These are phyloP conservation scores for Lepraria neglecta DNA, from an alignment of 495 filamentous ascomycete species.

Conservation along the genomic window DNA sequence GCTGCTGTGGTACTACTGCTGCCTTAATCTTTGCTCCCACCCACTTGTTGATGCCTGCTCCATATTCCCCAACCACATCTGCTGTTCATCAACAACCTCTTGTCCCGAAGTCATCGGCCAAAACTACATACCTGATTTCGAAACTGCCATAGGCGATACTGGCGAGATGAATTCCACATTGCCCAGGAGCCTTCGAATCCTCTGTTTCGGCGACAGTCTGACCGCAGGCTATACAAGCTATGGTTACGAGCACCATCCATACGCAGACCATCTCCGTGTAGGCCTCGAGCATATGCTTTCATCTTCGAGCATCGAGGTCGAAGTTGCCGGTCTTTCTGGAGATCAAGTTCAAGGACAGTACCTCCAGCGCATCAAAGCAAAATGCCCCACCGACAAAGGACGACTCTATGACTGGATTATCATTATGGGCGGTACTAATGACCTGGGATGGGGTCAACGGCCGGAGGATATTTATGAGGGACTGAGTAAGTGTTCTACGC, in stretches of 20 bases:
- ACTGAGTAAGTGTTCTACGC: constrained; percentile 33
- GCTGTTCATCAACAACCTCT: constrained; percentile 14
- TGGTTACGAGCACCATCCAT: constrained; percentile 46
- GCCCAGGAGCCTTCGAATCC: constrained; percentile 34
- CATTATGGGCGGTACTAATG: constrained; percentile 56
- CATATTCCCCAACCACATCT: constrained; percentile 14
- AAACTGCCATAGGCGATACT: constrained; percentile 8
- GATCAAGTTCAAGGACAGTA: constrained; percentile 46
- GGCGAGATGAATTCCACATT: neutral
- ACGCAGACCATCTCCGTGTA: constrained; percentile 37
- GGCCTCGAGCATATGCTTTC: constrained; percentile 20
- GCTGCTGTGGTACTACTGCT: constrained; percentile 3
- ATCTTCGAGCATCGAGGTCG: constrained; percentile 26
- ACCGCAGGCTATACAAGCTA: constrained; percentile 49
- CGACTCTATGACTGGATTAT: constrained; percentile 40
- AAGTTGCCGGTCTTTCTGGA: constrained; percentile 46
- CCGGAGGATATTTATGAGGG: constrained; percentile 36
- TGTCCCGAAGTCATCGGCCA: neutral
- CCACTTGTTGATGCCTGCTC: constrained; percentile 15
- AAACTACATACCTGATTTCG: neutral
- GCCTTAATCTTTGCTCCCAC: neutral
- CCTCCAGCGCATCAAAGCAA: constrained; percentile 40
- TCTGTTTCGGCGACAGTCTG: constrained; percentile 62
- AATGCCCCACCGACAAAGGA: constrained; percentile 35
- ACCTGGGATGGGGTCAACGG: constrained; percentile 40